phyloP scores from a whole-genome alignment of 2,329 filamentous ascomycete genomes.

The Aspergillus niger region DNA sequence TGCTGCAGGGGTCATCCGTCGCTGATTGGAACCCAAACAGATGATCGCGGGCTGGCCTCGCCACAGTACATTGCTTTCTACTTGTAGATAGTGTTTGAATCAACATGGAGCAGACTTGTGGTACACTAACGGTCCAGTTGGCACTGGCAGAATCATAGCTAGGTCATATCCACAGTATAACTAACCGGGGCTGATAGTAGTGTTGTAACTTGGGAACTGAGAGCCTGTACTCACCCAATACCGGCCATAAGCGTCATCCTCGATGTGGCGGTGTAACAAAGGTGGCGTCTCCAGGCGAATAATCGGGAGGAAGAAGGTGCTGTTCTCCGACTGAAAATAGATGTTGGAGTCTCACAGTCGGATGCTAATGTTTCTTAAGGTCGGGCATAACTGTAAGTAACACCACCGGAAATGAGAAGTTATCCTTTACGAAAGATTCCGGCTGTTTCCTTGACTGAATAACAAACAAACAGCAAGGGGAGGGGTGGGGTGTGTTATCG shows the following conservation, averaged over 20 bases:
- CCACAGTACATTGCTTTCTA: neutral
- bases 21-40: neutral
- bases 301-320: neutral
- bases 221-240: too few species aligned
- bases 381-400: neutral
- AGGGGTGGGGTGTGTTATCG: too few species aligned
- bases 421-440: neutral
- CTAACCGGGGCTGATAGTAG: neutral
- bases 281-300: neutral
- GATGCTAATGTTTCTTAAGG: neutral
- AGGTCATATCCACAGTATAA: too few species aligned
- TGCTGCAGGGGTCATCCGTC: neutral
- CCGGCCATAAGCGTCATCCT: neutral
- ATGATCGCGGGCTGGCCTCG: neutral
- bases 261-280: neutral
- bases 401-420: neutral
- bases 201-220: neutral
- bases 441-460: too few species aligned
- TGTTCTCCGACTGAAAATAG: neutral
- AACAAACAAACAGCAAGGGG: too few species aligned
- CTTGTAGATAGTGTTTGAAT: neutral
- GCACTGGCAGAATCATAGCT: neutral
- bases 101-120: neutral
- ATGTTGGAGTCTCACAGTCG: neutral
- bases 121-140: neutral